Percentiles rank a stretch among this genome's conserved stretches.
These are phyloP conservation scores for Polygonum maritimum DNA, from an alignment of 148 eudicot species.

Conservation along the genomic window DNA sequence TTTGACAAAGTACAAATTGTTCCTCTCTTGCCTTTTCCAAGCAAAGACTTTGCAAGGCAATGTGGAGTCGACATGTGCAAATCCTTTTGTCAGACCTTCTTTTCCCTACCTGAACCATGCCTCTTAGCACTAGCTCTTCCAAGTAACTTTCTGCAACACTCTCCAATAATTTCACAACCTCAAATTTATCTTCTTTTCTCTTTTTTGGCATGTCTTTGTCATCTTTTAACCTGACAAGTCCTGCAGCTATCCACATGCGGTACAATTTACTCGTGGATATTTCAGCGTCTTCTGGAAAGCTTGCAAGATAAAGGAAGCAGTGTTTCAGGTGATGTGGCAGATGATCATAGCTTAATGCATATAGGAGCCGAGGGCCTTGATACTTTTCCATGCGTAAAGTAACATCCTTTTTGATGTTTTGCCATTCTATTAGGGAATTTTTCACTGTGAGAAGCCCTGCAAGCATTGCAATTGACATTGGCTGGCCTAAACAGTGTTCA, in stretches of 20 bases:
- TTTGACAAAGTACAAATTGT: neutral
- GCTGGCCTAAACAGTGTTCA: neutral
- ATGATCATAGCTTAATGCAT: neutral
- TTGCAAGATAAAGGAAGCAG: neutral
- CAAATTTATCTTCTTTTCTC: neutral
- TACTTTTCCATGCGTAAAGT: neutral
- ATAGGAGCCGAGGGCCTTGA: neutral
- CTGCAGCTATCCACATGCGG: neutral
- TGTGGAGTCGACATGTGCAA: neutral
- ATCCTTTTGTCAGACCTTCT: neutral
- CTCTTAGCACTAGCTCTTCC: slow-evolving; percentile 5
- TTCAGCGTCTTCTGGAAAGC: neutral
- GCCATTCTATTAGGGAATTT: neutral
- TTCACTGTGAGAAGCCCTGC: neutral
- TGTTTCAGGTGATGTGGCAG: neutral
- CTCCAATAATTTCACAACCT: neutral
- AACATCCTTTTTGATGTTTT: slow-evolving; percentile 1
- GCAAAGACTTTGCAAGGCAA: neutral
- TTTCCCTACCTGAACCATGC: neutral
- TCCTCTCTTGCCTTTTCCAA: neutral
- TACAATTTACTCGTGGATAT: neutral
- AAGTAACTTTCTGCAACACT: slow-evolving; percentile 5
- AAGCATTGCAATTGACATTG: neutral
- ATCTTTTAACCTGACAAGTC: neutral
- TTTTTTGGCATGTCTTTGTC: neutral